A percentile compares a stretch with the other conserved stretches of the same genome.
phyloP scores from a whole-genome alignment of 2,329 filamentous ascomycete species.

The Fusarium drepaniforme region DNA sequence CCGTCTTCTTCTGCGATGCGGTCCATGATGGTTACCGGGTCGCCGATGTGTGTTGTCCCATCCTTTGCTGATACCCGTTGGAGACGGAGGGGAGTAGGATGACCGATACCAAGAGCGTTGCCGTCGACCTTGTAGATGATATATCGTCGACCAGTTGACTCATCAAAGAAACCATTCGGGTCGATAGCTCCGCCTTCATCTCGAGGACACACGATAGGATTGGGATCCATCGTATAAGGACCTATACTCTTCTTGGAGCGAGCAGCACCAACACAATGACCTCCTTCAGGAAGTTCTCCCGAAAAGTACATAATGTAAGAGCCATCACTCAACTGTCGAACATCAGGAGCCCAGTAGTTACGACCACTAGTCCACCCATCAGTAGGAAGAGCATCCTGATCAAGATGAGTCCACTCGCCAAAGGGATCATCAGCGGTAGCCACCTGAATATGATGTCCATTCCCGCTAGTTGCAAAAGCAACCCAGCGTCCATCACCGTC shows the following conservation, averaged over 20 bases:
- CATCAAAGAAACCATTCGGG: constrained; percentile 69
- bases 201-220: constrained; percentile 65
- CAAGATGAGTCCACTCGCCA: constrained; percentile 60
- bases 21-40: constrained; percentile 60
- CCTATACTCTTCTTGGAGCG: constrained; percentile 60
- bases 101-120: constrained; percentile 62
- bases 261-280: constrained; percentile 72
- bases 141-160: constrained; percentile 64
- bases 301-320: constrained; percentile 72
- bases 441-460: constrained; percentile 64
- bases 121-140: constrained; percentile 77
- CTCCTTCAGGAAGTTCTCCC: constrained; percentile 55
- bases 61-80: constrained; percentile 62
- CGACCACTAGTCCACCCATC: constrained; percentile 65
- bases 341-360: constrained; percentile 73
- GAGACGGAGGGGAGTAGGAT: constrained; percentile 67
- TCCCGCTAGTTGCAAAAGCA: constrained; percentile 67
- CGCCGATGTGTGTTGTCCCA: constrained; percentile 65
- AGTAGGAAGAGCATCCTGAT: constrained; percentile 67
- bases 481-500: constrained; percentile 64
- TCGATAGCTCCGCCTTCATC: constrained; percentile 72
- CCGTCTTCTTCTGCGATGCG: constrained; percentile 57
- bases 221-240: constrained; percentile 62
- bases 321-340: constrained; percentile 61
- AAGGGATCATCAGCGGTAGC: constrained; percentile 62